These are phyloP conservation scores for Cinnamomum chago DNA, from an alignment of 164 flowering plant genomes.

Conservation along the genomic window DNA sequence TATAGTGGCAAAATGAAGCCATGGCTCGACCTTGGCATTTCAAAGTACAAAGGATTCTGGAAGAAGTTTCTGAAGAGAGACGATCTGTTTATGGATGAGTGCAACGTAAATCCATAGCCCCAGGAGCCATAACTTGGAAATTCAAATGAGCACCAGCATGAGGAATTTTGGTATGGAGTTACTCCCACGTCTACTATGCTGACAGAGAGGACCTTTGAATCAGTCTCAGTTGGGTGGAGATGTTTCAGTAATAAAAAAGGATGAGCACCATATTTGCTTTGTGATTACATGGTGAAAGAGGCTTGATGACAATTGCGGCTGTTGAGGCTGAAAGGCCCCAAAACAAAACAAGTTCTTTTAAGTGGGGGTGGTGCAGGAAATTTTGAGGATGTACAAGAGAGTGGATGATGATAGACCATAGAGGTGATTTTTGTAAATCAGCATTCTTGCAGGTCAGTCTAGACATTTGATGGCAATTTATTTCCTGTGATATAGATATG, in stretches of 20 bases:
- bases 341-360: slow-evolving; percentile 3
- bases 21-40: slow-evolving; percentile 93
- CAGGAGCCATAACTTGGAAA: slow-evolving; percentile 10
- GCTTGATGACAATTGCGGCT: not conserved
- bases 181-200: not conserved
- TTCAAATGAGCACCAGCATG: slow-evolving; percentile 8
- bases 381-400: slow-evolving; percentile 14
- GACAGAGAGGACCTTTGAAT: slow-evolving; percentile 6
- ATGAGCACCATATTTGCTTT: not conserved
- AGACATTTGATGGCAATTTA: slow-evolving; percentile 16
- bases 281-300: not conserved
- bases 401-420: slow-evolving; percentile 5
- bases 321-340: not conserved
- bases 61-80: slow-evolving; percentile 51
- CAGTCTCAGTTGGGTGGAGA: slow-evolving; percentile 12
- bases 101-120: slow-evolving; percentile 60
- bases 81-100: slow-evolving; percentile 61
- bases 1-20: slow-evolving; percentile 97
- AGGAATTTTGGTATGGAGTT: not conserved
- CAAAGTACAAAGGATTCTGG: slow-evolving; percentile 64
- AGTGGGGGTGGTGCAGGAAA: not conserved
- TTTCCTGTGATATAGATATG: slow-evolving; percentile 20
- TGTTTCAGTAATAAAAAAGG: slow-evolving; percentile 24
- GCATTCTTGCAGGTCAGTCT: slow-evolving; percentile 17
- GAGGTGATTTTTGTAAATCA: slow-evolving; percentile 17